Evolutionary conservation across 805 yeast genomes (phyloP).

Genomic region (Candida qinlingensis): DNA sequence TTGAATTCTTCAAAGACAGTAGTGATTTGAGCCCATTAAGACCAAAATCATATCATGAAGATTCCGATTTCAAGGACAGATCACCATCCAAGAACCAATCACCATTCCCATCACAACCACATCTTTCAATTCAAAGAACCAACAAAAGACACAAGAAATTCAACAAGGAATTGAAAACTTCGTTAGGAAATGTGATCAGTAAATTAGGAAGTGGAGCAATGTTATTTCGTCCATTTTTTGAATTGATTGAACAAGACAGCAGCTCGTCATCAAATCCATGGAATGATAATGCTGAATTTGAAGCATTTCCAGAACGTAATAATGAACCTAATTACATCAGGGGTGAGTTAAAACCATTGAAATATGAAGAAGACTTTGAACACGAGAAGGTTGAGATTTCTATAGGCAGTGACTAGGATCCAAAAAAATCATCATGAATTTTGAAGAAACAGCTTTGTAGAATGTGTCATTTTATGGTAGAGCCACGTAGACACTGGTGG

Average conservation of each 20-base stretch:
- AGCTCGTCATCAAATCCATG: background rate
- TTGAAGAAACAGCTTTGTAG: no score
- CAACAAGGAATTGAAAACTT: conserved; percentile 17
- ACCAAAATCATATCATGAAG: background rate
- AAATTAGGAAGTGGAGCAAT: conserved; percentile 22
- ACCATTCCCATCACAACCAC: background rate
- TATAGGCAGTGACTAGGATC: background rate
- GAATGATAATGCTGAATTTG: background rate
- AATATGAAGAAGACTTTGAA: conserved; percentile 13
- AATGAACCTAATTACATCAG: conserved; percentile 7
- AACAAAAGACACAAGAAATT: conserved; percentile 15
- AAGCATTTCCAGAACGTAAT: background rate
- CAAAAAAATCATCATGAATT: no score
- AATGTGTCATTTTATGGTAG: no score
- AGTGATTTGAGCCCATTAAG: background rate
- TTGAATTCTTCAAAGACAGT: background rate
- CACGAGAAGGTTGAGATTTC: conserved; percentile 16
- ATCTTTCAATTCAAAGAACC: background rate
- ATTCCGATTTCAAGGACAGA: background rate
- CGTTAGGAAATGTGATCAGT: conserved; percentile 21
- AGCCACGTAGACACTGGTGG: no score
- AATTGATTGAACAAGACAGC: conserved; percentile 17
- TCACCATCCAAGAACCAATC: conserved; percentile 2
- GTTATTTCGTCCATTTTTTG: conserved; percentile 24
- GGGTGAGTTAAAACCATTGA: conserved; percentile 17